Conservation (phyloP, 257 asterid genomes). For the Penstemon barbatus region DNA sequence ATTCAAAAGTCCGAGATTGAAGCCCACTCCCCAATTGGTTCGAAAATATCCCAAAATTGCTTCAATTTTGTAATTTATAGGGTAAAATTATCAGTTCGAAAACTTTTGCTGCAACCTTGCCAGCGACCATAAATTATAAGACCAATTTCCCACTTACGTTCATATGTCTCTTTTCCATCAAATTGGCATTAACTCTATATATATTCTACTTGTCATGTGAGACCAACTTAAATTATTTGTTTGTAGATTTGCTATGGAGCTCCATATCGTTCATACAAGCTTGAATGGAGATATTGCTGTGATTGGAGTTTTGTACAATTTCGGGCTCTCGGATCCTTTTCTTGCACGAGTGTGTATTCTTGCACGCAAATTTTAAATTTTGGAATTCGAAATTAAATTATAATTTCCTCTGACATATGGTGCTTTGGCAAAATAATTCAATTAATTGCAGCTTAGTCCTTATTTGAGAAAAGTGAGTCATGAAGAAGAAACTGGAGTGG, state of each 20-base stretch:
- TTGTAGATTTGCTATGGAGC: slow-evolving; percentile 43
- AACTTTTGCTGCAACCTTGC: no score
- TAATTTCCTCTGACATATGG: background rate
- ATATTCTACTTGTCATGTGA: no score
- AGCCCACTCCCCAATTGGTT: no score
- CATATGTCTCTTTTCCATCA: no score
- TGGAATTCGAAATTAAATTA: no score
- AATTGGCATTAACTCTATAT: no score
- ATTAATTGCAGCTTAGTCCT: slow-evolving; percentile 29
- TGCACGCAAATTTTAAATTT: background rate
- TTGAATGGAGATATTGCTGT: slow-evolving; percentile 42
- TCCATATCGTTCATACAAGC: slow-evolving; percentile 54
- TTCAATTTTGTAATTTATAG: no score
- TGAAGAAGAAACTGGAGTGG: slow-evolving; percentile 32
- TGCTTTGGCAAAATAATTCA: slow-evolving; percentile 11
- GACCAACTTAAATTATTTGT: background rate
- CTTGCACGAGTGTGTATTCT: slow-evolving; percentile 41
- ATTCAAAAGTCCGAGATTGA: no score
- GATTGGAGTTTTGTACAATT: slow-evolving; percentile 43
- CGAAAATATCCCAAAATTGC: no score
- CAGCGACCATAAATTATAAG: no score
- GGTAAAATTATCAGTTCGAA: no score
- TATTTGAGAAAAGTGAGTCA: slow-evolving; percentile 22
- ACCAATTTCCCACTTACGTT: no score
- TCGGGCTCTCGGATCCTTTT: slow-evolving; percentile 47